These are phyloP conservation scores for Globisporangium rhizosaccharum DNA, from an alignment of 352 stramenopile genomes.

Conservation along the genomic window DNA sequence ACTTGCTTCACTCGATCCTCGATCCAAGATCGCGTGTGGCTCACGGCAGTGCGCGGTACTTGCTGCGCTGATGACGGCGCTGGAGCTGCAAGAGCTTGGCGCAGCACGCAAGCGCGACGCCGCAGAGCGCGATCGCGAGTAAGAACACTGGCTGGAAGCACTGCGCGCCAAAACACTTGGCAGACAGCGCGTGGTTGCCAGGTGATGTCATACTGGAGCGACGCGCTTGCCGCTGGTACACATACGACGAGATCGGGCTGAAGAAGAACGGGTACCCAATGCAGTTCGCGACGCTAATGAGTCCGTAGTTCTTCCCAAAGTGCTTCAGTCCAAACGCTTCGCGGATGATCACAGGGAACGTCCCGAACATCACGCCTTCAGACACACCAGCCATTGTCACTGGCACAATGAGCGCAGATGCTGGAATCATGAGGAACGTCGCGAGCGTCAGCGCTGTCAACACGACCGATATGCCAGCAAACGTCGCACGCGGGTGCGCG, in stretches of 20 bases:
- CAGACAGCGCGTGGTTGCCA: conserved; percentile 8
- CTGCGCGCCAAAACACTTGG: conserved; percentile 54
- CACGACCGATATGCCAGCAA: conserved; percentile 38
- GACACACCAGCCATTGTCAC: conserved; percentile 59
- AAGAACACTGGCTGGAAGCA: conserved; percentile 71
- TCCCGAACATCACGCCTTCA: conserved; percentile 78
- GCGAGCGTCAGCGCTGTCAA: conserved; percentile 44
- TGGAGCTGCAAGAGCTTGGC: conserved; percentile 36
- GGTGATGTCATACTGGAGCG: background rate
- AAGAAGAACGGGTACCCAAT: conserved; percentile 78
- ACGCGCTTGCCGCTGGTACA: conserved; percentile 44
- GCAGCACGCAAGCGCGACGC: conserved; percentile 45
- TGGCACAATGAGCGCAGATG: conserved; percentile 36
- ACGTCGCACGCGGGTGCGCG: conserved; percentile 48
- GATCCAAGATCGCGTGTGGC: background rate
- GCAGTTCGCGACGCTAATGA: conserved; percentile 76
- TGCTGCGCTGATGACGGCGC: conserved; percentile 6
- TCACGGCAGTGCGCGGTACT: conserved; percentile 14
- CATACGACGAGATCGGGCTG: conserved; percentile 64
- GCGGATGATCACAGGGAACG: conserved; percentile 75
- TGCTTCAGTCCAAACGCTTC: conserved; percentile 72
- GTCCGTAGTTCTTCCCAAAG: conserved; percentile 84
- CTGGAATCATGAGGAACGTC: conserved; percentile 49
- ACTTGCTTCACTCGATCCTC: background rate
- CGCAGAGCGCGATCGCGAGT: conserved; percentile 48